Percentiles rank a stretch among this genome's conserved stretches.
Evolutionary conservation across 176 grass and related monocot species (phyloP).

Genomic region (Pontederia crassipes): DNA sequence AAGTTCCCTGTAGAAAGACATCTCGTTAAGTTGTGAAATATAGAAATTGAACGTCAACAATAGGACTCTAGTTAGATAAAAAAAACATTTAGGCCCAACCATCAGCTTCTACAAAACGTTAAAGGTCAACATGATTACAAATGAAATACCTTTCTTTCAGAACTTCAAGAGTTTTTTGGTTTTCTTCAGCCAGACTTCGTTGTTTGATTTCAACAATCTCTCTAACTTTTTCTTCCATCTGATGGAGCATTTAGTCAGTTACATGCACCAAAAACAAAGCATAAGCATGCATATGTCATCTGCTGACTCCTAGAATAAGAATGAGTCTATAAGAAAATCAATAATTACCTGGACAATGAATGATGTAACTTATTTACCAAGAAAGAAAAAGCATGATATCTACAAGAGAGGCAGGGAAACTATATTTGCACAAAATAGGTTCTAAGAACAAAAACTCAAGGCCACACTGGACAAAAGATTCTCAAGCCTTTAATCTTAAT

Average conservation of each 20-base stretch:
- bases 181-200: conserved; percentile 94
- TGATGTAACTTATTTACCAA: background rate
- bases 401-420: no score
- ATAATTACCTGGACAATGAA: background rate
- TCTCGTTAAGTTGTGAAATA: background rate
- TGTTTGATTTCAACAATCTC: conserved; percentile 99
- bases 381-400: background rate
- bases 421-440: no score
- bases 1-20: conserved; percentile 49
- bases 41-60: background rate
- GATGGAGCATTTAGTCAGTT: conserved; percentile 16
- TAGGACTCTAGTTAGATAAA: no score
- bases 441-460: no score
- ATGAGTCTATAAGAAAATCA: no score
- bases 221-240: conserved; percentile 99
- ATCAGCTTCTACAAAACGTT: background rate
- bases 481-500: no score
- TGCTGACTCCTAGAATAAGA: no score
- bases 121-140: conserved; percentile 6
- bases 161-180: conserved; percentile 94
- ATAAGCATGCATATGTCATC: background rate
- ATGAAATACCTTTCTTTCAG: conserved; percentile 89
- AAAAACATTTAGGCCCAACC: background rate
- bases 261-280: conserved; percentile 7
- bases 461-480: no score